These are phyloP conservation scores for Ormosia semicastrata DNA, from an alignment of 306 rosid genomes.

Conservation along the genomic window DNA sequence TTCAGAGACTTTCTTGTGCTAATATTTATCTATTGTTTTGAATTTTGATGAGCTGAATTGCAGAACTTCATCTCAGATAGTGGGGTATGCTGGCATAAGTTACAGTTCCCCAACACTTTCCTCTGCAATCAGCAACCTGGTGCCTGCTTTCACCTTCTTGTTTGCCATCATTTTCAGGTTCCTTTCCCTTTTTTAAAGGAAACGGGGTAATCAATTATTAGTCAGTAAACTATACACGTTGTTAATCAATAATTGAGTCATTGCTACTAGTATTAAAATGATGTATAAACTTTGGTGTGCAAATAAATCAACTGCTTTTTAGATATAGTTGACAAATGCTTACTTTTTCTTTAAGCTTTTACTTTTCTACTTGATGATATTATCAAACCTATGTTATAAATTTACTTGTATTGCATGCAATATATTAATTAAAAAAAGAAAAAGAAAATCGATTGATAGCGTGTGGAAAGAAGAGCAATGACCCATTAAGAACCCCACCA, in stretches of 20 bases:
- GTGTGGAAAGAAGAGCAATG: too few relatives aligned
- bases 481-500: too few relatives aligned
- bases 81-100: constrained; percentile 79
- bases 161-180: constrained; percentile 82
- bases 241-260: too few relatives aligned
- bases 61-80: constrained; percentile 74
- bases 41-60: constrained; percentile 13
- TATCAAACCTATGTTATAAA: too few relatives aligned
- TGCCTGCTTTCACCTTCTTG: constrained; percentile 83
- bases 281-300: too few relatives aligned
- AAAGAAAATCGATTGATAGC: too few relatives aligned
- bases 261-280: too few relatives aligned
- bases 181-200: background rate
- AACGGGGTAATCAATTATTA: too few relatives aligned
- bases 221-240: too few relatives aligned
- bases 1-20: background rate
- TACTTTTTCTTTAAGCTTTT: background rate
- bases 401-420: too few relatives aligned
- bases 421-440: too few relatives aligned
- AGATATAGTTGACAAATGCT: background rate
- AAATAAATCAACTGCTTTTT: background rate
- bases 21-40: background rate
- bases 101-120: constrained; percentile 84
- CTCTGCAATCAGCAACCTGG: constrained; percentile 78
- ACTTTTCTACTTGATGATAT: background rate